Percentiles rank a stretch among this genome's conserved stretches.
Conservation (phyloP, 192 early-diverging fungal genomes). For the Dispira parvispora region DNA sequence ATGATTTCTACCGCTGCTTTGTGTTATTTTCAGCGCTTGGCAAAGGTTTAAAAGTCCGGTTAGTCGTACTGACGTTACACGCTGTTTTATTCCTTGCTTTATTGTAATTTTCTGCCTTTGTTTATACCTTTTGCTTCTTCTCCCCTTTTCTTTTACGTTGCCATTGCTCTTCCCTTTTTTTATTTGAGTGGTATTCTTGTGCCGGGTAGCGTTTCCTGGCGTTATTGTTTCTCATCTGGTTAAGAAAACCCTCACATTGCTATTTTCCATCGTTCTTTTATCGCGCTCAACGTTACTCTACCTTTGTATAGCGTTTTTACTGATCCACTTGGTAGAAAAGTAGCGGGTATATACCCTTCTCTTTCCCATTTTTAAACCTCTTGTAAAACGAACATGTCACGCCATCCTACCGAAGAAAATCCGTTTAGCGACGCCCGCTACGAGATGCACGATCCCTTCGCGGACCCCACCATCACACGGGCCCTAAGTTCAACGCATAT, state of each 20-base stretch:
- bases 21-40: too few species aligned
- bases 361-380: not conserved
- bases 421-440: constrained; percentile 24
- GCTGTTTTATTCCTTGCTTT: not conserved
- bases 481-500: constrained; percentile 19
- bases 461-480: constrained; percentile 17
- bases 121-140: not conserved
- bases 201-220: too few species aligned
- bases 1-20: too few species aligned
- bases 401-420: constrained; percentile 16
- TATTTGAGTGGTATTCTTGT: too few species aligned
- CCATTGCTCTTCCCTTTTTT: not conserved
- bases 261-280: not conserved
- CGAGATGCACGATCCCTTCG: constrained; percentile 31
- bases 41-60: too few species aligned
- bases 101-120: not conserved
- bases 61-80: too few species aligned
- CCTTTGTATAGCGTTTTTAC: too few species aligned
- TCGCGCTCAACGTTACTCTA: not conserved
- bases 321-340: too few species aligned
- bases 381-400: not conserved
- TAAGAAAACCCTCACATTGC: constrained; percentile 9
- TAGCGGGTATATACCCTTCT: not conserved
- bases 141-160: not conserved
- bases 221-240: too few species aligned